A percentile compares a stretch with the other conserved stretches of the same genome.
phyloP scores from a whole-genome alignment of 192 early-diverging fungal genomes.

The Podila minutissima region DNA sequence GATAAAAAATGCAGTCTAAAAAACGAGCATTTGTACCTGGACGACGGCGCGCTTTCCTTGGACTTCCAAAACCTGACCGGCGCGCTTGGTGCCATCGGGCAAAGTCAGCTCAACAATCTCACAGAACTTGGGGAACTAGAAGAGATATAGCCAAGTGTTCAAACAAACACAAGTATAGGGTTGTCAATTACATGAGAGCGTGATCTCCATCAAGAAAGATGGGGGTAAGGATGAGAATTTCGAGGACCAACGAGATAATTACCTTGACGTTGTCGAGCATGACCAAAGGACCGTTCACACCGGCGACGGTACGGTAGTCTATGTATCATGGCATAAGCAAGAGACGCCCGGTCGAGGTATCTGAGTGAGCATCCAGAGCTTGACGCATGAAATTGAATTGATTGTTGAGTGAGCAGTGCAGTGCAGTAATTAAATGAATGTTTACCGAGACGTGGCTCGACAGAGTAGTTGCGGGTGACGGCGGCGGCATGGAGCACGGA shows the following conservation, averaged over 20 bases:
- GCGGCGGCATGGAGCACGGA: conserved; percentile 86
- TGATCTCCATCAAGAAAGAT: conserved; percentile 1
- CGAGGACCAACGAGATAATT: neutral
- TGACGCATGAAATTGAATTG: neutral
- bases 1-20: conserved; percentile 7
- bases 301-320: conserved; percentile 98
- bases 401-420: conserved; percentile 3
- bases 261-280: conserved; percentile 99
- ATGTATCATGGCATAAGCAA: neutral
- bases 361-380: neutral
- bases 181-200: neutral
- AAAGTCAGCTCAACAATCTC: conserved; percentile 98
- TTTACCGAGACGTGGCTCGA: conserved; percentile 89
- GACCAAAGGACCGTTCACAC: conserved; percentile 98
- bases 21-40: conserved; percentile 66
- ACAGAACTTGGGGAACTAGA: conserved; percentile 90
- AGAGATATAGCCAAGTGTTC: neutral
- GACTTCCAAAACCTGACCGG: conserved; percentile 98
- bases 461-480: conserved; percentile 85
- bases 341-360: neutral
- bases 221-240: conserved; percentile 2
- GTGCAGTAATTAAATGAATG: neutral
- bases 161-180: neutral
- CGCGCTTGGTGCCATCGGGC: conserved; percentile 94
- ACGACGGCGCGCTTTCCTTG: conserved; percentile 96